A percentile compares a stretch with the other conserved stretches of the same genome.
phyloP scores from a whole-genome alignment of 2,329 filamentous ascomycete genomes.

The Aspergillus fumigatus region DNA sequence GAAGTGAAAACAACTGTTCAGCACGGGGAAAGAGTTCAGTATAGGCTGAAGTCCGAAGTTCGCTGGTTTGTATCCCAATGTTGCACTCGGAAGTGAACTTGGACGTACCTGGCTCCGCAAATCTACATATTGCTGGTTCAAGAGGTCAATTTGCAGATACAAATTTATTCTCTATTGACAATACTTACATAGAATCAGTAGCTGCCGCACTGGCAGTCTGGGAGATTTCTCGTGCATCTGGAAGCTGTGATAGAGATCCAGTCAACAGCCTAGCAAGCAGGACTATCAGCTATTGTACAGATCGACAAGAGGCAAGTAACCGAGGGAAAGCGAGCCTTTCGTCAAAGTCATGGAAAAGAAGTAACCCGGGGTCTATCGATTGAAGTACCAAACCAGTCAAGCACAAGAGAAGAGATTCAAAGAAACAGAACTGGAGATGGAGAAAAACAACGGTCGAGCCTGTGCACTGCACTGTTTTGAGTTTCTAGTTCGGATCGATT shows the following conservation, averaged over 20 bases:
- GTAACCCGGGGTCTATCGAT: not conserved
- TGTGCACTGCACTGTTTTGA: not conserved
- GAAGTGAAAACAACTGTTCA: conserved; percentile 58
- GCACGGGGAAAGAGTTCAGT: not conserved
- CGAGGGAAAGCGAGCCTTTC: not conserved
- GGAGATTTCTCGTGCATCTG: conserved; percentile 34
- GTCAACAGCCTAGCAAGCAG: not conserved
- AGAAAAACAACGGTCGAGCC: not conserved
- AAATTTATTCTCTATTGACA: not conserved
- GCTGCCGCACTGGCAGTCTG: conserved; percentile 70
- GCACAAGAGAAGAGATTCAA: not conserved
- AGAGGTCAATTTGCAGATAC: conserved; percentile 6
- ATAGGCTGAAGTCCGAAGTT: not conserved
- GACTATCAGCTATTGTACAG: not conserved
- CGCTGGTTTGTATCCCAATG: not conserved
- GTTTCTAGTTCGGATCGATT: not conserved
- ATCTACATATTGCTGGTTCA: conserved; percentile 64
- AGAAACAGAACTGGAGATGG: not conserved
- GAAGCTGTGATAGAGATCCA: not conserved
- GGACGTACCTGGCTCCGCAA: conserved; percentile 61
- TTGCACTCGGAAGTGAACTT: conserved; percentile 2
- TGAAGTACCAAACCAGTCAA: not conserved
- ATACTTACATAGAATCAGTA: conserved; percentile 67
- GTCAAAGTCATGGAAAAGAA: not conserved
- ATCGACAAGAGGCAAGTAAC: not conserved